A percentile compares a stretch with the other conserved stretches of the same genome.
phyloP scores from a whole-genome alignment of 257 asterid genomes.

The Cordia subcordata region DNA sequence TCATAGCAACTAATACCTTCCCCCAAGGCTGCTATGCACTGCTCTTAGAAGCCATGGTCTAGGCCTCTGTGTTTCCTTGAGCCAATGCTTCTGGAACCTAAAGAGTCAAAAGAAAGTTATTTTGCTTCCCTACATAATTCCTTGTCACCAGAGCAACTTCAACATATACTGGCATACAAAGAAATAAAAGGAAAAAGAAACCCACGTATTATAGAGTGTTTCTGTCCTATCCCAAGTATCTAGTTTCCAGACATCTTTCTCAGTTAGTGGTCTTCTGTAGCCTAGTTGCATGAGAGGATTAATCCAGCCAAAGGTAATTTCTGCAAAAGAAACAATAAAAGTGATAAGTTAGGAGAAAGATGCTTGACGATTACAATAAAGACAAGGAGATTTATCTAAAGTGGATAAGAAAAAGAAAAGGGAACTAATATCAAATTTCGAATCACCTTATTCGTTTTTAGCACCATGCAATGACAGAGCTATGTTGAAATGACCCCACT shows the following conservation, averaged over 20 bases:
- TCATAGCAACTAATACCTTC: slow-evolving; percentile 51
- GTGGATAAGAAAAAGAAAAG: slow-evolving; percentile 1
- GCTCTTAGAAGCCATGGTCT: slow-evolving; percentile 98
- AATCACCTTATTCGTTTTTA: too few relatives aligned
- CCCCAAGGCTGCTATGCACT: slow-evolving; percentile 80
- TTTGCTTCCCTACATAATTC: neutral
- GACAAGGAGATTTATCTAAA: slow-evolving; percentile 5
- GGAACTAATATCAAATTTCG: slow-evolving; percentile 1
- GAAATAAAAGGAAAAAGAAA: slow-evolving; percentile 9
- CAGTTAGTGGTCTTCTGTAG: slow-evolving; percentile 83
- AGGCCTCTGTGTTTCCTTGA: slow-evolving; percentile 61
- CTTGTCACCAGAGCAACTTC: neutral
- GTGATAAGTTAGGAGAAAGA: slow-evolving; percentile 14
- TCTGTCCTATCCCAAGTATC: slow-evolving; percentile 94
- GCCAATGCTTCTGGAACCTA: slow-evolving; percentile 92
- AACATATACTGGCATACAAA: neutral
- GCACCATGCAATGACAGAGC: too few relatives aligned
- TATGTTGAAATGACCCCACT: too few relatives aligned
- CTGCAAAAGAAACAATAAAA: slow-evolving; percentile 31
- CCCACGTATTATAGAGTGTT: slow-evolving; percentile 65
- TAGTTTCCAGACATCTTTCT: slow-evolving; percentile 95
- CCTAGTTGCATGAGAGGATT: slow-evolving; percentile 83
- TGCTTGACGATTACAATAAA: slow-evolving; percentile 4
- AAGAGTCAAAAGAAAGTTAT: slow-evolving; percentile 7
- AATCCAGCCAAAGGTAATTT: slow-evolving; percentile 71